Evolutionary conservation across 169 alveolate genomes (phyloP).

Genomic region (Plasmodium vinckei): DNA sequence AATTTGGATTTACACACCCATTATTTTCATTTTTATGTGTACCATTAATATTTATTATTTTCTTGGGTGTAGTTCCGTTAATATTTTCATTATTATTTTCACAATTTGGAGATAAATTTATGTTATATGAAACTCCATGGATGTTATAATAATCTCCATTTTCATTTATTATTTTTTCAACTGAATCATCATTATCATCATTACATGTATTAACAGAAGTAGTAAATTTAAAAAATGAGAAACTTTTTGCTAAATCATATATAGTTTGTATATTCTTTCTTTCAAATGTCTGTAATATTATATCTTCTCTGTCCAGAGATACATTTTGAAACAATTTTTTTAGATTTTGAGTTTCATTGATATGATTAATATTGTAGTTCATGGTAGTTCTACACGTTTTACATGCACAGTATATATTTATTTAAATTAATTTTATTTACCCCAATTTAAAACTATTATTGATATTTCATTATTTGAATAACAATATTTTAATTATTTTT

Average conservation of each 20-base stretch:
- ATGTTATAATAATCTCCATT: slow-evolving; percentile 3
- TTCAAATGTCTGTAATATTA: slow-evolving; percentile 38
- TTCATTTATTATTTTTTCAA: slow-evolving; percentile 23
- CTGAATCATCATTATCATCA: slow-evolving; percentile 19
- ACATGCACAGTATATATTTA: slow-evolving; percentile 3
- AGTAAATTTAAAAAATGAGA: slow-evolving; percentile 39
- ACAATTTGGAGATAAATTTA: background rate
- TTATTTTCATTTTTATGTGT: background rate
- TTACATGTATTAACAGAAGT: slow-evolving; percentile 12
- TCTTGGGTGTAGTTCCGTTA: background rate
- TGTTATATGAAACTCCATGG: background rate
- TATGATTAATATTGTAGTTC: slow-evolving; percentile 12
- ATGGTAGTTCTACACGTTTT: slow-evolving; percentile 5
- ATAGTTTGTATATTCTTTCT: slow-evolving; percentile 45
- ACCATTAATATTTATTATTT: background rate
- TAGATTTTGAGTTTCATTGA: slow-evolving; percentile 1
- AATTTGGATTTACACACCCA: background rate
- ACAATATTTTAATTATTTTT: too few species aligned
- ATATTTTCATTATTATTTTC: slow-evolving; percentile 5
- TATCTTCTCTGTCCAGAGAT: slow-evolving; percentile 49
- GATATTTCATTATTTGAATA: too few species aligned
- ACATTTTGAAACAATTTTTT: slow-evolving; percentile 25
- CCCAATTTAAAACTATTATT: too few species aligned
- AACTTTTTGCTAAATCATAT: slow-evolving; percentile 34
- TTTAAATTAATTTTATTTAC: background rate